Conservation (phyloP, 2,329 filamentous ascomycete species). For the Colletotrichum incanum region DNA sequence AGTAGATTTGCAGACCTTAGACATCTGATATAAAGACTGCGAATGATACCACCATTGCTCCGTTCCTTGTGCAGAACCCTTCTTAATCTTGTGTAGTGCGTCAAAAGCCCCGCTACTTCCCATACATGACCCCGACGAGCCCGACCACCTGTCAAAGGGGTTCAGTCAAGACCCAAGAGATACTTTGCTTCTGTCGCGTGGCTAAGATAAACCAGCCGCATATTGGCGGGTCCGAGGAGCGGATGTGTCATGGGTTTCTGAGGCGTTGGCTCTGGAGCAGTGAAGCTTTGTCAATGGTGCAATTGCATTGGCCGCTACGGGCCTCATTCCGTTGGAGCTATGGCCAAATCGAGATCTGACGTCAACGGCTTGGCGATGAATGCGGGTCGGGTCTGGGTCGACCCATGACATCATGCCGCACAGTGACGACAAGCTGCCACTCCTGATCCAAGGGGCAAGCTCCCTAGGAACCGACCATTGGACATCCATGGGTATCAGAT, state of each 20-base stretch:
- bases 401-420: constrained; percentile 42
- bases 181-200: neutral
- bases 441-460: constrained; percentile 28
- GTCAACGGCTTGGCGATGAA: constrained; percentile 36
- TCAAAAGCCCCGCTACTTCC: neutral
- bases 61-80: neutral
- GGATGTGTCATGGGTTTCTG: constrained; percentile 16
- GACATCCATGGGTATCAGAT: constrained; percentile 17
- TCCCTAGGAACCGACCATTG: constrained; percentile 5
- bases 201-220: constrained; percentile 10
- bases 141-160: constrained; percentile 9
- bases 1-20: constrained; percentile 41
- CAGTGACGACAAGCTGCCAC: constrained; percentile 38
- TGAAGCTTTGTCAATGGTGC: neutral
- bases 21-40: constrained; percentile 1
- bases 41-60: constrained; percentile 26
- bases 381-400: constrained; percentile 7
- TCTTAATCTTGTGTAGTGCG: neutral
- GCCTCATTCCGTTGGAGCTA: constrained; percentile 2
- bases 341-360: constrained; percentile 29
- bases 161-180: constrained; percentile 8
- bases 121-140: constrained; percentile 3
- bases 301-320: neutral
- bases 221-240: neutral
- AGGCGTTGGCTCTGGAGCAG: constrained; percentile 20